Evolutionary conservation across 208 protist genomes (phyloP), one percentile per base, ranked within the genome.

Genomic region (Leishmania turanica): DNA sequence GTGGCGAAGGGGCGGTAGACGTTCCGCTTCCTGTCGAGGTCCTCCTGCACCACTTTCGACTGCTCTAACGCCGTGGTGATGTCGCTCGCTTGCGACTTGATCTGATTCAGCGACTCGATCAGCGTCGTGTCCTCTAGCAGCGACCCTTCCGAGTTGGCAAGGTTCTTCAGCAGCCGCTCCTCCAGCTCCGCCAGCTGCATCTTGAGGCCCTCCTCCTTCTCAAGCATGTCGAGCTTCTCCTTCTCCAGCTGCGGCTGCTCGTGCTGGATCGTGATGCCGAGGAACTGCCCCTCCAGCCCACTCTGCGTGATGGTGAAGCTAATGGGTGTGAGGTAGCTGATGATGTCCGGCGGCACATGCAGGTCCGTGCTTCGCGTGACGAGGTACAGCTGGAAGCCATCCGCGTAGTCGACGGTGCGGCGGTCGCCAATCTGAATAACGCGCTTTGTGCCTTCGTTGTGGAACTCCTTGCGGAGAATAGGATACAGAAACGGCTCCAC

Each of bases 231-330:
- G 8, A 93, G 84, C 91, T 99, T 99, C 84, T 98, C 87, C 86
- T 93, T 80, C 88, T 99, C 98, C 42, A 99, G 91, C 87, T 99
- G 95, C 21, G 99, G 99, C 91, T 99, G 96, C 90, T 99, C 99
- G 82, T 99, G 90, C 84, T 99, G 92, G 71, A 99, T 97, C 13
- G 98, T 99, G 34, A 98, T 80, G 24, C 95, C 94, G 47, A 99
- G 91, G 73, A 99, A 97, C 88, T 99, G 99, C n/a, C 96, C 97
- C 81, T 99, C 97, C 49, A 99, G 89, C 3, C 98, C 98, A 71
- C 96, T 97, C n/a, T 93, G 85, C 17, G 99, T 99, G 68, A 99
- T 98, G 51, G 97, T 97, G 87, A 99, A 99, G 90, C 99, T 99
- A 60, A 99, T 90, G 21, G 93, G 91, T 1, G 96, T 98, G 45